phyloP scores from a whole-genome alignment of 805 yeast genomes.

The Cyberlindnera lachancei region DNA sequence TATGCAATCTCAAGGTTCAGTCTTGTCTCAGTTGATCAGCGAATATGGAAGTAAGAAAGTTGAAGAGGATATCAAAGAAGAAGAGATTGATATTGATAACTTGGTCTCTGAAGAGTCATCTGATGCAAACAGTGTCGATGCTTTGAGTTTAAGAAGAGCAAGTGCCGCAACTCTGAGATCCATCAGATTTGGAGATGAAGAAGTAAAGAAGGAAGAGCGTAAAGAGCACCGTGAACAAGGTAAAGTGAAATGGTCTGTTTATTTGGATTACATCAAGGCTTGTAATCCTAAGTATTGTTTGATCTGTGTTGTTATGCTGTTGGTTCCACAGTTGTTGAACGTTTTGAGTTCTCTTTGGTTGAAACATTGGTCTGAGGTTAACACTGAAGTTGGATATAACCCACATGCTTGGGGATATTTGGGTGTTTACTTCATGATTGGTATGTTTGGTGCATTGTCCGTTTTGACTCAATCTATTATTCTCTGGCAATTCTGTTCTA shows the following conservation, averaged over 20 bases:
- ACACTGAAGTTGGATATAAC: constrained; percentile 59
- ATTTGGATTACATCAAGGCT: constrained; percentile 76
- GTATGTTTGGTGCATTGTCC: constrained; percentile 56
- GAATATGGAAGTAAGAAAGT: constrained; percentile 52
- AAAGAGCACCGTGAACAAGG: constrained; percentile 90
- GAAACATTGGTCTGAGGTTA: constrained; percentile 95
- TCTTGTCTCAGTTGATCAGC: constrained; percentile 44
- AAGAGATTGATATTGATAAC: constrained; percentile 12
- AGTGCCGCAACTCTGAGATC: constrained; percentile 42
- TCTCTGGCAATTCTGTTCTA: constrained; percentile 75
- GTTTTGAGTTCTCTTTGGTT: constrained; percentile 85
- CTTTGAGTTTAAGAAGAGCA: constrained; percentile 50
- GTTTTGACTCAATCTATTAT: constrained; percentile 59
- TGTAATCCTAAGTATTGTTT: constrained; percentile 66
- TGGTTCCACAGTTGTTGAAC: constrained; percentile 51
- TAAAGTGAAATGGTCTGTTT: constrained; percentile 83
- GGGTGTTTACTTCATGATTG: constrained; percentile 67
- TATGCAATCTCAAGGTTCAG: constrained; percentile 36
- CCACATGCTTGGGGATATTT: constrained; percentile 68
- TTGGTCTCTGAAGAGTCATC: constrained; percentile 20
- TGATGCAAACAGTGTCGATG: constrained; percentile 23
- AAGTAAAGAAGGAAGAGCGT: constrained; percentile 17
- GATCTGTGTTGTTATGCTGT: constrained; percentile 45
- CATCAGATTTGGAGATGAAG: constrained; percentile 28
- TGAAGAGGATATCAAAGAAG: constrained; percentile 16